Evolutionary conservation across 805 yeast genomes (phyloP), one percentile per base, ranked within the genome.

Genomic region (Metschnikowia colocasiae): DNA sequence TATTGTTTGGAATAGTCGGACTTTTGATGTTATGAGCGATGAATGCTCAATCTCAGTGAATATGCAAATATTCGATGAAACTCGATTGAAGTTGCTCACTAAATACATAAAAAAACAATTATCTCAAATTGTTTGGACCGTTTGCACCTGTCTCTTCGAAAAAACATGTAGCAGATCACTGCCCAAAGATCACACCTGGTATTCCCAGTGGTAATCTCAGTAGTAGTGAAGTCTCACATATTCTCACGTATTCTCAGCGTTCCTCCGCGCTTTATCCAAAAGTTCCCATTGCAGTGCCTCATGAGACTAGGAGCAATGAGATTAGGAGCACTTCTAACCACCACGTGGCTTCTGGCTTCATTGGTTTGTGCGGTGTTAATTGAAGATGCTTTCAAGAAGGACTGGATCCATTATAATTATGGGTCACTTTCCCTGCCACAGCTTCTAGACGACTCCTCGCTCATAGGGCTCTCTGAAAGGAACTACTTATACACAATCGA

Each of bases 331-430:
- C 23, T 34, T 8, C 8, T 39, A n/a, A 13, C 37, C 27, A 29
- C 35, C n/a, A 19, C 35, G n/a, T 43, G 41, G 30, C 42, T 44
- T 34, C 40, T 48, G 23, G 33, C 30, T 20, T 20, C 37, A 6
- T n/a, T 38, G 25, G 51, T 32, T 13, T n/a, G 22, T 5, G 52
- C 50, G 6, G 62, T 64, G 4, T 71, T 63, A 53, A 63, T 71
- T 22, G 84, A 80, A 45, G 83, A 80, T 50, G 81, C 83, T 0
- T 79, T 75, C 57, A 62, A 62, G 15, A 67, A 67, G 29, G 87
- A 82, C 54, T 81, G 84, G 83, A 74, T 79, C 39, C 59, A 71
- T 7, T 67, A 66, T 26, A 73, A 71, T 42, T 60, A 77, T 25
- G 83, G 83, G 0, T 54, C 58, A 6, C 65, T 75, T 23, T 31